Base-by-base conservation (phyloP, 2,329 filamentous ascomycete genomes). In the Huntiella decipiens region DNA sequence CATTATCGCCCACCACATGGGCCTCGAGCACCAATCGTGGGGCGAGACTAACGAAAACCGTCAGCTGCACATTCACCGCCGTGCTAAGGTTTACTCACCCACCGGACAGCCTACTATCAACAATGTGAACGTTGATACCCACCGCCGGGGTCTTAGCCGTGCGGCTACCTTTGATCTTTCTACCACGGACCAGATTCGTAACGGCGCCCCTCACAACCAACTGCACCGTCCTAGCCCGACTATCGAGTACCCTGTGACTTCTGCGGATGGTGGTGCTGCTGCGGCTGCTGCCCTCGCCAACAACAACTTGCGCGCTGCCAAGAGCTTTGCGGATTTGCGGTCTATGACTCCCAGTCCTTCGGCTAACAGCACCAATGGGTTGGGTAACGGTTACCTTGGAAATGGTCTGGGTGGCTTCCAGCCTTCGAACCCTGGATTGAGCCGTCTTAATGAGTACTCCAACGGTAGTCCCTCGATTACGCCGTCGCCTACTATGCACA, bases 141-240 rank as follows among this genome's bases (percentile, higher is more conserved):
- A 85, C 54, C 79, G 88, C 53, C 82, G 88, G 50, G 82, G 80
- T 4, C 67, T 98, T 33, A 94, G 86, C 64, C 80, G 91, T 51
- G 87, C 91, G 12, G 91, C 91, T n/a, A 96, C 91, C 2, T 94
- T 92, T 53, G 91, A 96, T 61, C 96, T 96, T 61, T 86, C 83
- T 53, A 81, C 86, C 51, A 17, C 13, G 11, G 76, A 82, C 44
- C 73, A 82, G 45, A 78, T 77, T 15, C 70, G 69, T 42, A 88
- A 86, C 54, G 56, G 61, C 53, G 77, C 78, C 55, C 74, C 81
- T 2, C 72, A 94, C 49, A 79, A 82, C 16, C 13, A 39, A 10
- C 77, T 88, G 52, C 84, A 88, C 53, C 79, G 80, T 22, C 84
- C 88, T 53, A 79, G 80, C 31, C 83, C 82, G 28, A 86, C 87